phyloP scores from a whole-genome alignment of 176 grass and related monocot genomes.

The Themeda triandra region DNA sequence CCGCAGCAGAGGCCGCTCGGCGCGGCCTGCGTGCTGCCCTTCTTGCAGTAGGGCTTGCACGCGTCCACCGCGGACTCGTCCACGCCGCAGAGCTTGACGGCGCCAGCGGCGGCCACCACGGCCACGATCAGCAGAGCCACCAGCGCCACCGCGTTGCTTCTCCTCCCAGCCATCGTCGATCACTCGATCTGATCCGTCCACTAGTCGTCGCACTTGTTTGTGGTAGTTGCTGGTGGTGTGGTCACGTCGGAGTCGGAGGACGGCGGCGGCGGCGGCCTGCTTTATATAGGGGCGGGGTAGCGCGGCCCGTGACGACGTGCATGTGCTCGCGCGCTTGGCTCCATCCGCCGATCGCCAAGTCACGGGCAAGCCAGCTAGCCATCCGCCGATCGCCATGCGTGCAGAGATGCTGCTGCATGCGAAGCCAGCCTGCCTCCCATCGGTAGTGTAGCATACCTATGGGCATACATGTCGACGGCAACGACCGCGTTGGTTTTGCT shows the following conservation, averaged over 20 bases:
- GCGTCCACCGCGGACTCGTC: conserved; percentile 9
- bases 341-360: neutral
- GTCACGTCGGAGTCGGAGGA: neutral
- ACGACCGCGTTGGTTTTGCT: conserved; percentile 11
- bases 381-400: neutral
- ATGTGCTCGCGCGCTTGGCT: conserved; percentile 18
- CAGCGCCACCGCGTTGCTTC: neutral
- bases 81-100: conserved; percentile 25
- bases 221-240: neutral
- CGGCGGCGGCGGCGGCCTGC: neutral
- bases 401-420: neutral
- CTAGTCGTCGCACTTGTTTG: no score
- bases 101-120: neutral
- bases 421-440: neutral
- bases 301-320: conserved; percentile 34
- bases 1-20: conserved; percentile 22
- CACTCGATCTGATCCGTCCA: neutral
- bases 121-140: conserved; percentile 16
- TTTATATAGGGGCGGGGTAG: conserved; percentile 11
- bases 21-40: neutral
- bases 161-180: neutral
- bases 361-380: conserved; percentile 2
- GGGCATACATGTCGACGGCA: conserved; percentile 12
- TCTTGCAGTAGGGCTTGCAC: conserved; percentile 33
- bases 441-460: neutral